Evolutionary conservation across 1,139 yeast genomes (phyloP).

Genomic region (Yamadazyma membranifaciens): DNA sequence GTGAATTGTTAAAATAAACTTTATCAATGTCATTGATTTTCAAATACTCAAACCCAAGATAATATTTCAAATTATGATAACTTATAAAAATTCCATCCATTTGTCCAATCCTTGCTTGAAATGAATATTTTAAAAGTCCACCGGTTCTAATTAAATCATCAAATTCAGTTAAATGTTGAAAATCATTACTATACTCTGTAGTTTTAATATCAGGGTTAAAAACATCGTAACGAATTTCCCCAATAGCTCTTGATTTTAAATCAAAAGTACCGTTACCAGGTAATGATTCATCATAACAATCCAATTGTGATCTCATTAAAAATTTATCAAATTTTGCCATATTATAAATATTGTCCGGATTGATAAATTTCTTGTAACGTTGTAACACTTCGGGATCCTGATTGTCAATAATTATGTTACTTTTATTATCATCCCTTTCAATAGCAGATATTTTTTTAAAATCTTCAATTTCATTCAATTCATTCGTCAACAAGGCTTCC

Average conservation of each 20-base stretch:
- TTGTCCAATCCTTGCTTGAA: constrained; percentile 92
- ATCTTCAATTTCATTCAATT: constrained; percentile 43
- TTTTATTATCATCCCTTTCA: not conserved
- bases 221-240: constrained; percentile 79
- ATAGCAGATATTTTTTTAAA: constrained; percentile 11
- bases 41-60: constrained; percentile 89
- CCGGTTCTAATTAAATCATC: constrained; percentile 70
- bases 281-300: constrained; percentile 70
- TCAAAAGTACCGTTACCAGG: constrained; percentile 95
- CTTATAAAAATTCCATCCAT: constrained; percentile 97
- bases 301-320: constrained; percentile 86
- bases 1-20: constrained; percentile 23
- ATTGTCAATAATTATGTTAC: not conserved
- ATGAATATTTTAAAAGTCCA: constrained; percentile 76
- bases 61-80: constrained; percentile 75
- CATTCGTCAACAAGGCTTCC: constrained; percentile 70
- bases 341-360: constrained; percentile 50
- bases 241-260: constrained; percentile 86
- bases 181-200: constrained; percentile 45
- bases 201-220: constrained; percentile 51
- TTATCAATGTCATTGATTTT: constrained; percentile 72
- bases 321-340: constrained; percentile 70
- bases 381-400: not conserved
- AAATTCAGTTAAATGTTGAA: constrained; percentile 51
- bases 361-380: constrained; percentile 15